These are phyloP conservation scores for Ustilago trichophora DNA, from an alignment of 1,284 basidiomycete species.

Conservation along the genomic window DNA sequence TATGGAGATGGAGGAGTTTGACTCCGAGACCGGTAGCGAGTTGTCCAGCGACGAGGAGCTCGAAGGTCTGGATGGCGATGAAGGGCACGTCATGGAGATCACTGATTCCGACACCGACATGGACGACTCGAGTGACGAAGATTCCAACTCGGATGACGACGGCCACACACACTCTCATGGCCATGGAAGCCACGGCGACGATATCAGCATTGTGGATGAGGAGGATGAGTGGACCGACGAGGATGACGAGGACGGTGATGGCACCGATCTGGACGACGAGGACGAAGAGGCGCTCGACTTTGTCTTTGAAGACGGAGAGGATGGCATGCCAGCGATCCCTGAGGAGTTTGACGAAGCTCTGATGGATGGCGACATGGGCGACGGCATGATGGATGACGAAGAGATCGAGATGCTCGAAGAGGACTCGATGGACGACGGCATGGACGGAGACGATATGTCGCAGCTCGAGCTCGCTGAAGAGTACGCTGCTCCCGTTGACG, in stretches of 20 bases:
- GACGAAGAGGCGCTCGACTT: conserved; percentile 72
- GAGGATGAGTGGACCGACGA: conserved; percentile 62
- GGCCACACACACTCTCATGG: conserved; percentile 46
- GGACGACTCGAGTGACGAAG: conserved; percentile 40
- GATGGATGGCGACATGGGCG: conserved; percentile 29
- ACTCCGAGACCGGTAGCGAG: conserved; percentile 53
- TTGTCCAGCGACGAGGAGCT: conserved; percentile 68
- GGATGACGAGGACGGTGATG: conserved; percentile 44
- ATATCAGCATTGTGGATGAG: conserved; percentile 68
- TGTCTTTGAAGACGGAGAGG: conserved; percentile 45
- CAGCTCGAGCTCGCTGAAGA: conserved; percentile 61
- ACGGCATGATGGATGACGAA: conserved; percentile 42
- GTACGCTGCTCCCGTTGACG: conserved; percentile 43
- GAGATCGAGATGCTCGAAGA: conserved; percentile 52
- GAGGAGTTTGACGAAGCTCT: conserved; percentile 40
- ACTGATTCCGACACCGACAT: conserved; percentile 57
- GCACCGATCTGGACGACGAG: conserved; percentile 62
- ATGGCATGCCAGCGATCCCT: conserved; percentile 24
- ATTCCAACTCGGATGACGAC: conserved; percentile 42
- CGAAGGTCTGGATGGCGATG: conserved; percentile 63
- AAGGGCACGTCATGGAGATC: conserved; percentile 67
- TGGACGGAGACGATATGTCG: conserved; percentile 53
- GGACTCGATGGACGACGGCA: conserved; percentile 45
- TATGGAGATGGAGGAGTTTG: conserved; percentile 81
- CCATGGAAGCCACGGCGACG: conserved; percentile 28